Evolutionary conservation across 2,329 filamentous ascomycete species (phyloP), one percentile per base, ranked within the genome.

Genomic region (Aspergillus intermedius): DNA sequence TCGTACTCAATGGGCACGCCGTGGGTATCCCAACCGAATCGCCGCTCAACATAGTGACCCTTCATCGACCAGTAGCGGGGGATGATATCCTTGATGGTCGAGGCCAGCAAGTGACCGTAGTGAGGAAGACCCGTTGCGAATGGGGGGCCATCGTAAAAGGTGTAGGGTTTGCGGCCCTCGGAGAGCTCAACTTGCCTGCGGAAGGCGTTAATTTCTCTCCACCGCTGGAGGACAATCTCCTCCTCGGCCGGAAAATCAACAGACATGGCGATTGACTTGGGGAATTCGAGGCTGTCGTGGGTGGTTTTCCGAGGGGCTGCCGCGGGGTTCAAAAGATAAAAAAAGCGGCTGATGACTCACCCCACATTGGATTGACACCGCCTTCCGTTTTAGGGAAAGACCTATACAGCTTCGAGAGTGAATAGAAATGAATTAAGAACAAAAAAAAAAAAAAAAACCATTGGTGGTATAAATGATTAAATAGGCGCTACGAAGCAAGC

Each of bases 31-130:
- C 91, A 96, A 46, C 91, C 91, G 59, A 96, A 96, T 50, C 91
- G 81, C 56, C 91, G 82, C 74, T 93, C 88, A 46, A 96, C 91
- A 74, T 95, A 87, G 65, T 84, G 88, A 13, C 91, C 91, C 67
- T 94, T 94, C 91, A 95, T 95, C 45, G 90, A 90, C 89, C 91
- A 96, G 71, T 96, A 97, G 59, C 91, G 79, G 7, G 91, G 90
- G 57, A 97, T 95, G 52, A 95, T 93, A 69, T 96, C 91, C 72
- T 97, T 96, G 74, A 96, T 95, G 44, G 91, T 96, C 17, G 89
- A 95, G 34, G 91, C 87, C 57, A 95, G 78, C 46, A 95, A 74
- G 71, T 95, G 89, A 49, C 84, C 81, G 61, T 86, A 84, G 67
- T 86, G 83, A 39, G 81, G 81, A 51, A 81, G 74, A 34, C 80